Evolutionary conservation across 2,329 filamentous ascomycete species (phyloP).

Genomic region (Hypoxylon sp.): DNA sequence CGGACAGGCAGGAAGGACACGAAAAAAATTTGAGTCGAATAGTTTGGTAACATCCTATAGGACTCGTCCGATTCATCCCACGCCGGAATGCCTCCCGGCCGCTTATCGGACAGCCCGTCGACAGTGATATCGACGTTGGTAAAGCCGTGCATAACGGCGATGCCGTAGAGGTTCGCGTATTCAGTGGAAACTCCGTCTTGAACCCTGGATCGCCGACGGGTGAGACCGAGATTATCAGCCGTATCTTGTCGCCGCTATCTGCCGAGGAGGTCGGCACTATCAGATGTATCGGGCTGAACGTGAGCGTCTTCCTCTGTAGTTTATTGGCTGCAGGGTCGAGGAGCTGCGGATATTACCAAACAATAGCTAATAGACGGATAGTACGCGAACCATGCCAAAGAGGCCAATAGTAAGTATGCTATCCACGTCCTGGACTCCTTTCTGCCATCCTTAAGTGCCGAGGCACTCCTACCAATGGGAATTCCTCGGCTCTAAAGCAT

Average conservation of each 20-base stretch:
- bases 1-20: conserved; percentile 1
- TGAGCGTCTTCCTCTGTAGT: conserved; percentile 45
- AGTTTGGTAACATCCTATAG: conserved; percentile 20
- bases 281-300: conserved; percentile 71
- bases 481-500: not conserved
- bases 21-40: not conserved
- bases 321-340: not conserved
- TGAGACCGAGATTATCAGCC: conserved; percentile 61
- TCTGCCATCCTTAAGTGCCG: not conserved
- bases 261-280: conserved; percentile 68
- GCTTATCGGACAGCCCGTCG: conserved; percentile 68
- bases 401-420: conserved; percentile 58
- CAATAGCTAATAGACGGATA: conserved; percentile 34
- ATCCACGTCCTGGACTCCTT: not conserved
- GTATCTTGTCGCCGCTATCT: conserved; percentile 66
- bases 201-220: conserved; percentile 64
- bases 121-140: conserved; percentile 69
- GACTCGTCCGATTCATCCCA: conserved; percentile 72
- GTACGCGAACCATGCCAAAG: conserved; percentile 59
- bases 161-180: conserved; percentile 69
- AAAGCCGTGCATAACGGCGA: conserved; percentile 68
- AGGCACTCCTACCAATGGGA: conserved; percentile 9
- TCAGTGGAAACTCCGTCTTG: conserved; percentile 71
- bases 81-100: conserved; percentile 61
- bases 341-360: not conserved